These are phyloP conservation scores for Kondoa malvinella DNA, from an alignment of 768 basidiomycete genomes.

Conservation along the genomic window DNA sequence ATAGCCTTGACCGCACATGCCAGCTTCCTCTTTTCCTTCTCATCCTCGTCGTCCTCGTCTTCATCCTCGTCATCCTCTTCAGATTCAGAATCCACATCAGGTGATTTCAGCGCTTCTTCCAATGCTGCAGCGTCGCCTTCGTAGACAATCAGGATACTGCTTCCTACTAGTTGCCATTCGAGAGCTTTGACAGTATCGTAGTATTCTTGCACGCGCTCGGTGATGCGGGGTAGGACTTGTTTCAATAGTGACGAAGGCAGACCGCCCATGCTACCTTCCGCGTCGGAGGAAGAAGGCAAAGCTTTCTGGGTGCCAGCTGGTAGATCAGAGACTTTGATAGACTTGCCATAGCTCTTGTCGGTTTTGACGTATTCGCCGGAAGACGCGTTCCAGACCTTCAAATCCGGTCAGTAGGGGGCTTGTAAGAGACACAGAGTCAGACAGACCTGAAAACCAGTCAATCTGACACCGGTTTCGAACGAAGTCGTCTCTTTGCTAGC, in stretches of 20 bases:
- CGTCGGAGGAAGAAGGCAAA: constrained; percentile 35
- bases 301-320: constrained; percentile 59
- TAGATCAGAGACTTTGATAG: constrained; percentile 51
- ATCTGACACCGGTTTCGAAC: constrained; percentile 52
- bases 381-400: constrained; percentile 54
- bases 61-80: constrained; percentile 21
- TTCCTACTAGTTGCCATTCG: constrained; percentile 66
- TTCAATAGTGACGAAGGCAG: constrained; percentile 35
- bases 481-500: constrained; percentile 58
- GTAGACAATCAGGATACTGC: constrained; percentile 65
- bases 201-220: constrained; percentile 34
- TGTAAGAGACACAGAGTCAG: neutral
- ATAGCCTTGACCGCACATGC: constrained; percentile 57
- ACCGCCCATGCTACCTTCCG: constrained; percentile 8
- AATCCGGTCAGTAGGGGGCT: neutral
- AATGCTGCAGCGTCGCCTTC: constrained; percentile 43
- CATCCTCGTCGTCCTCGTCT: constrained; percentile 33
- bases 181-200: constrained; percentile 38
- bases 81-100: constrained; percentile 17
- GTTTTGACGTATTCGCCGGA: constrained; percentile 45
- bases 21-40: constrained; percentile 21
- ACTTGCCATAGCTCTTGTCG: constrained; percentile 61
- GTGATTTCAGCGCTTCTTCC: constrained; percentile 27
- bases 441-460: constrained; percentile 80
- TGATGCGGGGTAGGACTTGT: constrained; percentile 36